Conservation (phyloP, 495 filamentous ascomycete genomes). For the Darksidea phi region DNA sequence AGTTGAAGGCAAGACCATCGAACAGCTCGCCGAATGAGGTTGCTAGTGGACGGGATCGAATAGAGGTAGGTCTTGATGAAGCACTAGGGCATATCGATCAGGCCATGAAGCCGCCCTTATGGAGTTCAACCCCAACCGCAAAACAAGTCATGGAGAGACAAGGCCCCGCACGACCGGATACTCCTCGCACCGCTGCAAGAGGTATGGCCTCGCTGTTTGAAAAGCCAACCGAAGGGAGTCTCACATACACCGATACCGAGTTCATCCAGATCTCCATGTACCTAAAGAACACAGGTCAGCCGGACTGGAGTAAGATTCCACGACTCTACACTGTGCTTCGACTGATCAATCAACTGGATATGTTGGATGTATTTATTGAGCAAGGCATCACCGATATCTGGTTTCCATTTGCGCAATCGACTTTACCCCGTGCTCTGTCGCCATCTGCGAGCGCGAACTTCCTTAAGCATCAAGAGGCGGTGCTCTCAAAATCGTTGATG, state of each 20-base stretch:
- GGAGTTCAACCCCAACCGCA: background rate
- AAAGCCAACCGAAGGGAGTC: background rate
- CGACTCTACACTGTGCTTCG: constrained; percentile 2
- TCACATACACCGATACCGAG: constrained; percentile 7
- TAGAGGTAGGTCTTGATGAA: background rate
- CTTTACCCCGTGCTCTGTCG: background rate
- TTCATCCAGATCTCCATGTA: constrained; percentile 1
- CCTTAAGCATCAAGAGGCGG: background rate
- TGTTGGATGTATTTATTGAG: background rate
- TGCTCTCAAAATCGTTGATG: constrained; percentile 21
- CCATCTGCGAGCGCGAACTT: background rate
- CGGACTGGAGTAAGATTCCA: constrained; percentile 1
- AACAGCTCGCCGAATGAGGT: background rate
- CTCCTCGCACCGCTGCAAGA: background rate
- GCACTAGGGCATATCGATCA: background rate
- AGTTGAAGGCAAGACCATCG: background rate
- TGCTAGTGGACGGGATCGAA: background rate
- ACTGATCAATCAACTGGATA: constrained; percentile 1
- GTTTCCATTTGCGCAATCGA: constrained; percentile 2
- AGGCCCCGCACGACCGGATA: background rate
- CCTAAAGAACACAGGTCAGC: background rate
- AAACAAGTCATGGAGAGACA: background rate
- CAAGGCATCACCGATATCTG: constrained; percentile 8
- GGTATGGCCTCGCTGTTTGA: background rate
- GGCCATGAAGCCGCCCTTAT: background rate